Evolutionary conservation across 805 yeast genomes (phyloP).

Genomic region (Lipomyces yamanashiensis): DNA sequence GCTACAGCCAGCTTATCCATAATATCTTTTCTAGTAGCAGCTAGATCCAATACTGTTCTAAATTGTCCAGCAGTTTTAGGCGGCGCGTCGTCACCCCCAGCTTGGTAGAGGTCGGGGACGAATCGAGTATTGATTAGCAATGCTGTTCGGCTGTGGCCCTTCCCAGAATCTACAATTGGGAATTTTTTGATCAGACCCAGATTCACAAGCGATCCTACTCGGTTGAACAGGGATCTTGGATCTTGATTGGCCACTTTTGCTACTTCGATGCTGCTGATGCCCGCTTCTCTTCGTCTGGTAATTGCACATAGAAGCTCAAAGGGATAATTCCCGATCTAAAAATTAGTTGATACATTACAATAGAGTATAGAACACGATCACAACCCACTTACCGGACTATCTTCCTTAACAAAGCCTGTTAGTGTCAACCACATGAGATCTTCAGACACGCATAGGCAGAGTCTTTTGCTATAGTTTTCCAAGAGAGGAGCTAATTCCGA

Average conservation of each 20-base stretch:
- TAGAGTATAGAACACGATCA: neutral
- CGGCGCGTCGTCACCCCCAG: neutral
- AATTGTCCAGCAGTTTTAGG: neutral
- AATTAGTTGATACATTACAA: neutral
- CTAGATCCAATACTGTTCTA: constrained; percentile 32
- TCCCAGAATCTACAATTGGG: constrained; percentile 41
- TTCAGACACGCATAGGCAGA: constrained; percentile 42
- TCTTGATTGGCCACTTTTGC: constrained; percentile 49
- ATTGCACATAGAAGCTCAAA: constrained; percentile 48
- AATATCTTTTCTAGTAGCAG: constrained; percentile 38
- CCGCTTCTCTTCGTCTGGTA: constrained; percentile 49
- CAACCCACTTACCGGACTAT: constrained; percentile 37
- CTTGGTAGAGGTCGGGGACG: neutral
- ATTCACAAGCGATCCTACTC: constrained; percentile 43
- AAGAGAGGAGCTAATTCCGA: constrained; percentile 22
- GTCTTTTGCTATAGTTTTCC: constrained; percentile 26
- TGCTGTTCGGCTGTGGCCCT: constrained; percentile 44
- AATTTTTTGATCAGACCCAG: constrained; percentile 45
- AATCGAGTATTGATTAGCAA: constrained; percentile 45
- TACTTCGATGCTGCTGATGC: constrained; percentile 47
- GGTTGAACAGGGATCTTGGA: constrained; percentile 47
- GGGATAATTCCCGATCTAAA: constrained; percentile 45
- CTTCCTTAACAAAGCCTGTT: constrained; percentile 44
- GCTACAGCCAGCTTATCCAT: constrained; percentile 42
- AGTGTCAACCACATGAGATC: constrained; percentile 46